These are phyloP conservation scores for Phaeosphaeria sp. DNA, from an alignment of 2,329 filamentous ascomycete species.

Conservation along the genomic window DNA sequence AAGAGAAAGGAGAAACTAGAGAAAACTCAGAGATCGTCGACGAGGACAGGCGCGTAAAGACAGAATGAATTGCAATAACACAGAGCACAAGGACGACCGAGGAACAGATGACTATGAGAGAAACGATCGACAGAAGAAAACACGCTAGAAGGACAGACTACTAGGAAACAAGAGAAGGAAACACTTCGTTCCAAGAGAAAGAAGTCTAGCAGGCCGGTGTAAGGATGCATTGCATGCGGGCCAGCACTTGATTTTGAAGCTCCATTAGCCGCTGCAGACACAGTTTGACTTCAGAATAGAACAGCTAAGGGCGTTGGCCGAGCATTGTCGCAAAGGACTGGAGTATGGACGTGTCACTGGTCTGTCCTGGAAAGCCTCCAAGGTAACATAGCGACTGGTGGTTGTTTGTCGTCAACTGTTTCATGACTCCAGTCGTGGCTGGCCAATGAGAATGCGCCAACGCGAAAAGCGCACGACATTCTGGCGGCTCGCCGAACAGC, in stretches of 20 bases:
- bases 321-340: slow-evolving; percentile 31
- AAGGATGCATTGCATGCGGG: slow-evolving; percentile 33
- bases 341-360: slow-evolving; percentile 32
- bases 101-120: slow-evolving; percentile 35
- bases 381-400: slow-evolving; percentile 38
- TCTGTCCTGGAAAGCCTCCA: slow-evolving; percentile 17
- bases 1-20: slow-evolving; percentile 29
- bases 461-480: slow-evolving; percentile 11
- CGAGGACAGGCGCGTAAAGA: slow-evolving; percentile 30
- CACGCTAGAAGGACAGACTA: slow-evolving; percentile 26
- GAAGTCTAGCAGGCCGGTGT: slow-evolving; percentile 29
- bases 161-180: slow-evolving; percentile 25
- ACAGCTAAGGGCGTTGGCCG: slow-evolving; percentile 37
- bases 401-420: slow-evolving; percentile 33
- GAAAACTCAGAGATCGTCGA: slow-evolving; percentile 9
- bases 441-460: slow-evolving; percentile 30
- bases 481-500: slow-evolving; percentile 31
- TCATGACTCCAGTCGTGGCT: slow-evolving; percentile 17
- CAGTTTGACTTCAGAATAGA: slow-evolving; percentile 46
- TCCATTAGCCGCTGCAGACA: slow-evolving; percentile 46
- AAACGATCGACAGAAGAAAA: slow-evolving; percentile 39
- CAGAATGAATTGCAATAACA: slow-evolving; percentile 23
- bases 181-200: slow-evolving; percentile 33
- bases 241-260: slow-evolving; percentile 45
- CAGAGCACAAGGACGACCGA: slow-evolving; percentile 26